Base-by-base conservation (phyloP, 805 yeast genomes). In the Pichia eremophila region DNA sequence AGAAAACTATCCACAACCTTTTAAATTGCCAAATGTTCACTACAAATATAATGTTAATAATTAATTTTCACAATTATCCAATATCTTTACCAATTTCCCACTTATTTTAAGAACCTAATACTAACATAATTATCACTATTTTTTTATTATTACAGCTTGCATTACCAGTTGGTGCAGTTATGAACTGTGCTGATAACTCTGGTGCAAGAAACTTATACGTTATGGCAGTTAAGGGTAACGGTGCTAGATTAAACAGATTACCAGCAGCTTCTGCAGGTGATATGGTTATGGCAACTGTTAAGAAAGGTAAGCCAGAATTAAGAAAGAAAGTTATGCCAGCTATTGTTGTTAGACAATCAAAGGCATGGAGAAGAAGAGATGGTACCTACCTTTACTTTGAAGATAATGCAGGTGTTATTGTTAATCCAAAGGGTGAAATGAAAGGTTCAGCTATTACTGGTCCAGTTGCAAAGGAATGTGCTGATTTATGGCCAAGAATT, bases 281-380 rank as follows among this genome's bases (percentile, higher is more conserved):
- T 78, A 88, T 88, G 96, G 95, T 87, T 70, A 87, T 87, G 91
- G 86, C 99, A 68, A 93, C 99, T 67, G 99, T 93, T 74, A 93
- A 93, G 88, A 93, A 95, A 81, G 99, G 99, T 86, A 93, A 93
- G 89, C 99, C 99, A 74, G 99, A 93, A 79, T 88, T 93, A 74
- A 90, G 99, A 85, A 93, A 93, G 96, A 93, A 93, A 84, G 97
- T 93, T 66, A 90, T 95, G 96, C 99, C 97, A 75, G 99, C 99
- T 67, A 88, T 93, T 67, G 98, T 93, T 70, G 85, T 93, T 62
- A 91, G 99, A 79, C 99, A 93, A 81, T 78, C 99, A 61, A 91
- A 90, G 82, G 89, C 99, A 62, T 93, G 99, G 99, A 91, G 99
- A 91, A 88, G 99, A 85, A 91, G 84, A 83, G 99, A 93, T 71